These are phyloP conservation scores for Trichaptum fuscoviolaceum DNA, from an alignment of 768 basidiomycete species.

Conservation along the genomic window DNA sequence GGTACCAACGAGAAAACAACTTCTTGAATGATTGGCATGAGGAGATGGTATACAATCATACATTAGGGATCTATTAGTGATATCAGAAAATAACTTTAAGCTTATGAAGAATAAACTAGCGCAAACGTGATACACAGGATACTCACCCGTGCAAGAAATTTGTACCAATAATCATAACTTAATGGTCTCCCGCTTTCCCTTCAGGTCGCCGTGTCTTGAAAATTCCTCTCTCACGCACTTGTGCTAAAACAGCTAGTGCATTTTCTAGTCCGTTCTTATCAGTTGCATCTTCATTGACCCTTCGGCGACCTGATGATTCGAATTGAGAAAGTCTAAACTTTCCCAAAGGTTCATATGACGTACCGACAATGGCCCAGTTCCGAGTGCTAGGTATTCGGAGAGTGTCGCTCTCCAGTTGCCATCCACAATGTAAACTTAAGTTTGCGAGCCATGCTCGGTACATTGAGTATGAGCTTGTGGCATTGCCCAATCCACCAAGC, in stretches of 20 bases:
- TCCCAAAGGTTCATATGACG: slow-evolving; percentile 19
- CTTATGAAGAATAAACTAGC: neutral
- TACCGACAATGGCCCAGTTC: slow-evolving; percentile 89
- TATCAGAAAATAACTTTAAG: neutral
- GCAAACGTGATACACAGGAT: neutral
- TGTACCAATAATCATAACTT: neutral
- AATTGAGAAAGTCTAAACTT: slow-evolving; percentile 6
- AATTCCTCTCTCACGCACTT: slow-evolving; percentile 54
- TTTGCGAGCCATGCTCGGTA: slow-evolving; percentile 87
- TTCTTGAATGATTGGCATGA: neutral
- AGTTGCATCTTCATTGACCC: slow-evolving; percentile 27
- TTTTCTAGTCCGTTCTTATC: slow-evolving; percentile 34
- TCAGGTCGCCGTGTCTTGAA: slow-evolving; percentile 74
- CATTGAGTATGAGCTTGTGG: slow-evolving; percentile 65
- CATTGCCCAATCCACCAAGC: slow-evolving; percentile 53
- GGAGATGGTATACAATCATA: neutral
- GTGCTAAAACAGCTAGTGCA: slow-evolving; percentile 47
- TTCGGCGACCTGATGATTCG: slow-evolving; percentile 18
- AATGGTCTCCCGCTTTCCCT: slow-evolving; percentile 43
- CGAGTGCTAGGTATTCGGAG: slow-evolving; percentile 90
- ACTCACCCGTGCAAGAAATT: neutral
- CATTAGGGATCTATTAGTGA: neutral
- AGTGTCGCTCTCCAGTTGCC: slow-evolving; percentile 81
- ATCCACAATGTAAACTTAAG: slow-evolving; percentile 70
- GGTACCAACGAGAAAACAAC: neutral